Evolutionary conservation across 2,329 filamentous ascomycete genomes (phyloP).

Genomic region (Calonectria hawksworthii): DNA sequence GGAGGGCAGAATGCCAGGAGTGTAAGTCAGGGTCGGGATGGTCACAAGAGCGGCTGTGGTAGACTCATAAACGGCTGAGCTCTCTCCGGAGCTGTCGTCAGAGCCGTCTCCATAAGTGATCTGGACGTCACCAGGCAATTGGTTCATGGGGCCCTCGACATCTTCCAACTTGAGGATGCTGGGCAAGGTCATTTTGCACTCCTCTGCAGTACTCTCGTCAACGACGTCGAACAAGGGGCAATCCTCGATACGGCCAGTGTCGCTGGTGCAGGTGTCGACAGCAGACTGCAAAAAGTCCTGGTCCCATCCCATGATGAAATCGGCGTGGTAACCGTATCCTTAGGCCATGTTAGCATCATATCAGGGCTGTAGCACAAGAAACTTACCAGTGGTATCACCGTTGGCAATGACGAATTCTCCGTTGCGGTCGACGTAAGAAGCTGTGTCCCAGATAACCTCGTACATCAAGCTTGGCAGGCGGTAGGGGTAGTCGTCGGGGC

Average conservation of each 20-base stretch:
- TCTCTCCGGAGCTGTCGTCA: conserved; percentile 23
- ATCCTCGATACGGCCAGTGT: conserved; percentile 77
- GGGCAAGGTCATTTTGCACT: conserved; percentile 76
- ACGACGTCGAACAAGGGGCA: conserved; percentile 84
- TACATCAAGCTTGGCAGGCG: conserved; percentile 84
- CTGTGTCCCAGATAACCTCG: conserved; percentile 87
- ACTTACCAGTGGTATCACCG: conserved; percentile 79
- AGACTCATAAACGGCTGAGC: conserved; percentile 11
- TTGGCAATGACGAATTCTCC: conserved; percentile 84
- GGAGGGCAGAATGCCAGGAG: conserved; percentile 51
- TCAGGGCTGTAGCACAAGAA: background rate
- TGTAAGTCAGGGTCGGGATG: conserved; percentile 51
- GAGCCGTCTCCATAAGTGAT: conserved; percentile 54
- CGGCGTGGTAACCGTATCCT: conserved; percentile 82
- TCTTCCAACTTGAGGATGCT: conserved; percentile 61
- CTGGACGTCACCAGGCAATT: conserved; percentile 75
- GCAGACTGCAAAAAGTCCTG: conserved; percentile 84
- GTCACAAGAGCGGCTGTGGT: conserved; percentile 26
- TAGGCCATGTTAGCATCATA: background rate
- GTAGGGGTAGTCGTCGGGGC: conserved; percentile 76
- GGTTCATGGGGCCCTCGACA: conserved; percentile 65
- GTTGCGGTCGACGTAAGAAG: conserved; percentile 70
- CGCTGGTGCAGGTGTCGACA: conserved; percentile 81
- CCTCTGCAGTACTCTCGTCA: conserved; percentile 65
- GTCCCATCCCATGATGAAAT: conserved; percentile 79